A percentile compares a stretch with the other conserved stretches of the same genome.
phyloP scores from a whole-genome alignment of 139 green algal genomes.

The Nannochloris sp. region DNA sequence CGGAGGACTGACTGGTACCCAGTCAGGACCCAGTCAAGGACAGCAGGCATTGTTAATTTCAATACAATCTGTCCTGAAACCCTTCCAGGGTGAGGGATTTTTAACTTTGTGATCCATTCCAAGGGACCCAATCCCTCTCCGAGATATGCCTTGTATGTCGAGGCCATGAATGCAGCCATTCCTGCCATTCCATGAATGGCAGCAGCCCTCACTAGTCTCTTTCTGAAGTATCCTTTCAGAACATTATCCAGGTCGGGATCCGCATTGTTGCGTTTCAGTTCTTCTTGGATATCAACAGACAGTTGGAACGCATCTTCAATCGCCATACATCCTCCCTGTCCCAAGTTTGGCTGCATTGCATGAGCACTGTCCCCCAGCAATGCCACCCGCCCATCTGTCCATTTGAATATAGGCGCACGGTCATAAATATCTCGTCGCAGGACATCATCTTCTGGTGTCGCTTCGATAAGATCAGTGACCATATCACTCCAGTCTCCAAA shows the following conservation, averaged over 20 bases:
- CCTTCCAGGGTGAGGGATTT: constrained; percentile 91
- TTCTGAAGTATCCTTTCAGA: constrained; percentile 21
- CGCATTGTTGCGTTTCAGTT: not conserved
- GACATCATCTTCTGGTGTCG: constrained; percentile 86
- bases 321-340: constrained; percentile 92
- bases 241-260: constrained; percentile 23
- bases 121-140: constrained; percentile 77
- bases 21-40: constrained; percentile 77
- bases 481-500: constrained; percentile 83
- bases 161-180: constrained; percentile 80
- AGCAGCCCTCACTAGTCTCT: constrained; percentile 61
- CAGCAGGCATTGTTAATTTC: constrained; percentile 66
- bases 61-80: constrained; percentile 57
- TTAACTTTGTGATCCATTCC: constrained; percentile 47
- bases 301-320: constrained; percentile 85
- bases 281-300: constrained; percentile 37
- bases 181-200: constrained; percentile 86
- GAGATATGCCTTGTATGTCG: constrained; percentile 83
- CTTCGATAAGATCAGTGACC: constrained; percentile 34
- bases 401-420: constrained; percentile 41
- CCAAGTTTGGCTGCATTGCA: constrained; percentile 95
- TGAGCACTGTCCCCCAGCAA: constrained; percentile 93
- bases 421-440: constrained; percentile 94
- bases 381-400: constrained; percentile 72
- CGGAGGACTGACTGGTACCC: constrained; percentile 54